These are phyloP conservation scores for Aspergillus sp. DNA, from an alignment of 2,329 filamentous ascomycete genomes.

Conservation along the genomic window DNA sequence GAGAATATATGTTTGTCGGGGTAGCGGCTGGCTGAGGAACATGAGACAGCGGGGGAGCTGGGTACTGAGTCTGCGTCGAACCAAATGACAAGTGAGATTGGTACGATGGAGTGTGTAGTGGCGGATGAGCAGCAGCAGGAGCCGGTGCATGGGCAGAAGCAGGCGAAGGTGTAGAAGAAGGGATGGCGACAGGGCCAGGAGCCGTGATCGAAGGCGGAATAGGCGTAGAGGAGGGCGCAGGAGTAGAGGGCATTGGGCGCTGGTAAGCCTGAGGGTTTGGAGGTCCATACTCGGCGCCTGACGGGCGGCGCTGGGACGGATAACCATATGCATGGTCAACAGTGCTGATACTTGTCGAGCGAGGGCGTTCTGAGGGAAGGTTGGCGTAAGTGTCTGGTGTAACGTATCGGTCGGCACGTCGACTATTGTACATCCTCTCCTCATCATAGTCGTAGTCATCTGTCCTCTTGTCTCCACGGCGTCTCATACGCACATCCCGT, in stretches of 20 bases:
- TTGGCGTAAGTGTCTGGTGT: conserved; percentile 52
- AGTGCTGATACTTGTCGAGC: conserved; percentile 62
- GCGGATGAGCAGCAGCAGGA: conserved; percentile 24
- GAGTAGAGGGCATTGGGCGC: conserved; percentile 37
- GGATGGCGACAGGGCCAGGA: conserved; percentile 15
- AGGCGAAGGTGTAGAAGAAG: conserved; percentile 29
- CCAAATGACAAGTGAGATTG: conserved; percentile 46
- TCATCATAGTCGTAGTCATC: conserved; percentile 69
- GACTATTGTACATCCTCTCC: conserved; percentile 47
- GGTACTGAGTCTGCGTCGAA: conserved; percentile 42
- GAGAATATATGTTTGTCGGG: conserved; percentile 32
- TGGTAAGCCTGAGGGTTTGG: conserved; percentile 34
- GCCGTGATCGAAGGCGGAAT: conserved; percentile 36
- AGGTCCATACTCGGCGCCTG: conserved; percentile 47
- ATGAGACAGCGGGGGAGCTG: conserved; percentile 42
- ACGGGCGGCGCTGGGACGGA: conserved; percentile 48
- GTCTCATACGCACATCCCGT: conserved; percentile 88
- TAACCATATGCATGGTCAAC: conserved; percentile 48
- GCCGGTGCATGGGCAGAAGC: conserved; percentile 20
- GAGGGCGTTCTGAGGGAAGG: conserved; percentile 50
- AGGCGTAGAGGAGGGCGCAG: conserved; percentile 29
- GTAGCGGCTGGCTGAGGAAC: conserved; percentile 44
- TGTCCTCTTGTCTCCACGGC: conserved; percentile 69
- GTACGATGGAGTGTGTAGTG: conserved; percentile 24
- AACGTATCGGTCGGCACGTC: conserved; percentile 47